Evolutionary conservation across 805 yeast species (phyloP).

Genomic region (Kluyveromyces lactis): DNA sequence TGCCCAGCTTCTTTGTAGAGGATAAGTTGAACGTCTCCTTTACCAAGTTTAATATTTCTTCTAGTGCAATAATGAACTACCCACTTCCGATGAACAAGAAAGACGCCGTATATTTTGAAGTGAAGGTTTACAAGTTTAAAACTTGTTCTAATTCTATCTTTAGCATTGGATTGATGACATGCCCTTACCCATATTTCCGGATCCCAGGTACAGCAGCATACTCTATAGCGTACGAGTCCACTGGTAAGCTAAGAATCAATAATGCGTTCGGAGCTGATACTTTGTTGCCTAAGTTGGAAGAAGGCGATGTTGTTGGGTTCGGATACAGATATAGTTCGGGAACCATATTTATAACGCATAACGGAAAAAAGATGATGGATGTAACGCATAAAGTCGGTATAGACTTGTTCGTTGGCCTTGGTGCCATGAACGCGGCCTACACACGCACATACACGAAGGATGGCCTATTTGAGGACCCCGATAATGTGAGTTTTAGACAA

Average conservation of each 20-base stretch:
- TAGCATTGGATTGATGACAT: conserved; percentile 59
- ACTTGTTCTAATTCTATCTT: conserved; percentile 38
- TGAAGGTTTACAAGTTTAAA: conserved; percentile 36
- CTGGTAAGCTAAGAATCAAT: conserved; percentile 61
- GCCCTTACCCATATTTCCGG: conserved; percentile 68
- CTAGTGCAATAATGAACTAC: conserved; percentile 29
- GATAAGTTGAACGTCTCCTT: conserved; percentile 29
- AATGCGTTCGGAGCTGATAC: conserved; percentile 44
- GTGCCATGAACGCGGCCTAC: conserved; percentile 32
- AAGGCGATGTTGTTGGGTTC: conserved; percentile 90
- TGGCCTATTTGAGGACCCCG: conserved; percentile 29
- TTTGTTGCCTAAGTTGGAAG: conserved; percentile 39
- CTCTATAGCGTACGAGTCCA: conserved; percentile 65
- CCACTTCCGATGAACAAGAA: conserved; percentile 41
- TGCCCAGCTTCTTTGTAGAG: conserved; percentile 28
- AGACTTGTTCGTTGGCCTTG: conserved; percentile 33
- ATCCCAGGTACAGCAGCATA: conserved; percentile 67
- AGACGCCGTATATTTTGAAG: conserved; percentile 63
- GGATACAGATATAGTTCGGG: conserved; percentile 81
- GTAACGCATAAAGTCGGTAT: conserved; percentile 62
- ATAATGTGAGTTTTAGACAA: conserved; percentile 24
- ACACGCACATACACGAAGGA: conserved; percentile 30
- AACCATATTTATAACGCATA: conserved; percentile 83
- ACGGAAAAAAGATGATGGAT: conserved; percentile 81
- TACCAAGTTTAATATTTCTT: conserved; percentile 24